phyloP scores from a whole-genome alignment of 768 basidiomycete genomes.

The Lactarius psammicola region DNA sequence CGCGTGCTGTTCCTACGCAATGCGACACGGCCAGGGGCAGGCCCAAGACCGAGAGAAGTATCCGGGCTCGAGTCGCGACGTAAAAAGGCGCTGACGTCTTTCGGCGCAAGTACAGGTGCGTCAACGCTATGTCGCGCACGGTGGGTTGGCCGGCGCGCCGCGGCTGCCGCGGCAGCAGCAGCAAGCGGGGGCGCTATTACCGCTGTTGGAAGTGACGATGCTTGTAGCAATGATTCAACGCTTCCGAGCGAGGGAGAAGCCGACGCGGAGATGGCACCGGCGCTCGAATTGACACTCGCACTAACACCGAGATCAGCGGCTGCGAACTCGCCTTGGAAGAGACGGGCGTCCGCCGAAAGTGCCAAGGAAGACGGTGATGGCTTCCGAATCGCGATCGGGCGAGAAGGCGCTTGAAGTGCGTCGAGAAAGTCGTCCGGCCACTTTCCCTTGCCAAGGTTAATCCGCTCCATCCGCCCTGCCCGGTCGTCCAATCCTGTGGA shows the following conservation, averaged over 20 bases:
- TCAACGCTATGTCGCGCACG: conserved; percentile 67
- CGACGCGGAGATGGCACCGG: neutral
- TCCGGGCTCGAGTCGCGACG: conserved; percentile 60
- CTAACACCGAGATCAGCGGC: conserved; percentile 1
- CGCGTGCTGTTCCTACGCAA: conserved; percentile 52
- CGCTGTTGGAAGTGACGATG: neutral
- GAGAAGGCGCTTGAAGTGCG: conserved; percentile 43
- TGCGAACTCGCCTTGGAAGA: neutral
- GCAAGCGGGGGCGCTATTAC: neutral
- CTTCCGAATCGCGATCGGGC: conserved; percentile 22
- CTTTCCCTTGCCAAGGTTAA: conserved; percentile 73
- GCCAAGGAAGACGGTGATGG: conserved; percentile 9
- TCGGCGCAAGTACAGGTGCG: conserved; percentile 38
- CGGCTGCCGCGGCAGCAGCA: conserved; percentile 30
- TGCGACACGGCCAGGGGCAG: conserved; percentile 42
- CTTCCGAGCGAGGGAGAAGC: conserved; percentile 27
- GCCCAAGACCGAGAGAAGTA: conserved; percentile 33
- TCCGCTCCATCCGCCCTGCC: conserved; percentile 38
- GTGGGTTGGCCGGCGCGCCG: conserved; percentile 56
- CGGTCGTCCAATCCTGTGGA: conserved; percentile 35
- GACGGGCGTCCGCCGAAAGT: neutral
- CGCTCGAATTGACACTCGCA: neutral
- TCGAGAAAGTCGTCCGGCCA: conserved; percentile 83
- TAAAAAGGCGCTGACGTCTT: conserved; percentile 37
- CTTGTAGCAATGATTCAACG: conserved; percentile 46